A percentile compares a stretch with the other conserved stretches of the same genome.
Conservation (phyloP, 768 basidiomycete species). For the Cystobasidium tubakii region DNA sequence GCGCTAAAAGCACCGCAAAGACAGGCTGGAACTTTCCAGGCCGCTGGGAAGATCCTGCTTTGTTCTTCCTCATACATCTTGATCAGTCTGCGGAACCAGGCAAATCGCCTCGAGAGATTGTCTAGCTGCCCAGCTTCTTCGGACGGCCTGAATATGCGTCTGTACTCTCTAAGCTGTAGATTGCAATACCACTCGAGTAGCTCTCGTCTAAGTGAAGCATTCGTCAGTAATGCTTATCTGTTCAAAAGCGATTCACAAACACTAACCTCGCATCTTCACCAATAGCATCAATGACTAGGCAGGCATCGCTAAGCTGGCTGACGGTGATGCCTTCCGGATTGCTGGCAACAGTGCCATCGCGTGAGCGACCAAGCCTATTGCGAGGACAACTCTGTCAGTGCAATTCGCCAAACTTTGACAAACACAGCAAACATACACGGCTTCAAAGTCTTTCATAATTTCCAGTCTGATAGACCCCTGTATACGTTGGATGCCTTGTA, state of each 20-base stretch:
- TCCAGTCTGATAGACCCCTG: constrained; percentile 74
- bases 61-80: constrained; percentile 74
- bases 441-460: constrained; percentile 82
- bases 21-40: constrained; percentile 79
- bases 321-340: constrained; percentile 18
- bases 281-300: constrained; percentile 79
- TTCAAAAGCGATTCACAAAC: constrained; percentile 71
- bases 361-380: not conserved
- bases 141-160: constrained; percentile 83
- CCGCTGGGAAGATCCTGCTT: constrained; percentile 70
- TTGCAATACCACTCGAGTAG: constrained; percentile 83
- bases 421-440: constrained; percentile 37
- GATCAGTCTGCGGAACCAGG: constrained; percentile 85
- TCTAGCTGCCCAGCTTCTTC: constrained; percentile 94
- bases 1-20: constrained; percentile 66
- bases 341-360: constrained; percentile 7
- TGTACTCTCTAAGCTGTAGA: constrained; percentile 87
- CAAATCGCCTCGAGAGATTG: constrained; percentile 83
- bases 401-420: not conserved
- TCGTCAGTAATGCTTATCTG: too few species aligned
- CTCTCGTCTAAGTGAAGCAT: constrained; percentile 51
- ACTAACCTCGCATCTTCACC: constrained; percentile 68
- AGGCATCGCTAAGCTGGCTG: constrained; percentile 58
- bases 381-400: not conserved
- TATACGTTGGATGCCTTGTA: constrained; percentile 70